phyloP scores from a whole-genome alignment of 1,139 yeast genomes.

The Meyerozyma carpophila region DNA sequence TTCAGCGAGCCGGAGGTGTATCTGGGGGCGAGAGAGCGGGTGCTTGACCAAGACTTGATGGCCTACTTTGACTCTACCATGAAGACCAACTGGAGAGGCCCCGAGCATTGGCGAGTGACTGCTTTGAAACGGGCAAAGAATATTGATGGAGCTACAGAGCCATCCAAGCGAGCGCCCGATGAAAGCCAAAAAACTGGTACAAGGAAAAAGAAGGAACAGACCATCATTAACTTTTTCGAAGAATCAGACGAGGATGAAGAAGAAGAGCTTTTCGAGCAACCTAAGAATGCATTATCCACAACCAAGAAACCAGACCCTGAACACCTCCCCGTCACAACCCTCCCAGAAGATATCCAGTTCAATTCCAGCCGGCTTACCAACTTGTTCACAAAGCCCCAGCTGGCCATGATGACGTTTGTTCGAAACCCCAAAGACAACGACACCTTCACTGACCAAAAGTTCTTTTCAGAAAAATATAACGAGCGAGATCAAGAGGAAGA shows the following conservation, averaged over 20 bases:
- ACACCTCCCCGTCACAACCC: constrained; percentile 31
- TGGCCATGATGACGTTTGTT: constrained; percentile 29
- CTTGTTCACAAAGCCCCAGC: constrained; percentile 64
- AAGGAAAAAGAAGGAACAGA: constrained; percentile 27
- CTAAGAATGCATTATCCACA: constrained; percentile 26
- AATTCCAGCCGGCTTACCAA: constrained; percentile 63
- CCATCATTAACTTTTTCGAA: constrained; percentile 47
- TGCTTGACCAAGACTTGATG: constrained; percentile 66
- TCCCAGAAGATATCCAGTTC: constrained; percentile 75
- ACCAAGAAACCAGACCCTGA: constrained; percentile 20
- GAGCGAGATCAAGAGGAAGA: constrained; percentile 34
- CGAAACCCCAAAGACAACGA: constrained; percentile 12
- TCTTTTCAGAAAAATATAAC: constrained; percentile 67
- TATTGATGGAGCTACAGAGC: neutral
- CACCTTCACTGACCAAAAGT: constrained; percentile 56
- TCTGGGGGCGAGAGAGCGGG: constrained; percentile 19
- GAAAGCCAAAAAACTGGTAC: constrained; percentile 7
- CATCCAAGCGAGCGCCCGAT: constrained; percentile 2
- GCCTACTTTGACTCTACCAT: constrained; percentile 72
- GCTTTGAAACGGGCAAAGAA: constrained; percentile 40
- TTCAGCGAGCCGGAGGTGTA: constrained; percentile 17
- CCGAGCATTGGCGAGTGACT: constrained; percentile 88
- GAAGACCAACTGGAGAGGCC: constrained; percentile 80
- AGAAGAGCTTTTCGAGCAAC: constrained; percentile 48
- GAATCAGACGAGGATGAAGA: constrained; percentile 32